phyloP scores from a whole-genome alignment of 2,329 filamentous ascomycete genomes.

The Coniochaeta hoffmannii region DNA sequence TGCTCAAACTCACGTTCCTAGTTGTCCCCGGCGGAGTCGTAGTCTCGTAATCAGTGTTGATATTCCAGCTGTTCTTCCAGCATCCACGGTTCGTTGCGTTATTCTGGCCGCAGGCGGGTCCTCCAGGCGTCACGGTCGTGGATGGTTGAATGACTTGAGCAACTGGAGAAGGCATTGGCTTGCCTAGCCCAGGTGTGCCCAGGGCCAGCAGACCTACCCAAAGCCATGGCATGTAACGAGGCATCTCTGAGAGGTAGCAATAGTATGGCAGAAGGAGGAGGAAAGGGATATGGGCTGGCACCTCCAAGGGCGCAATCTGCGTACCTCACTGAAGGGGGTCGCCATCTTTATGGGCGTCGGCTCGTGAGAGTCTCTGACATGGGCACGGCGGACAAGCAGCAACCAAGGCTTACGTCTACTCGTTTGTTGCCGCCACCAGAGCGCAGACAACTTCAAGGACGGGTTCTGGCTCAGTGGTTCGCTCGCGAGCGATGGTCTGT shows the following conservation, averaged over 20 bases:
- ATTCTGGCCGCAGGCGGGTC: constrained; percentile 7
- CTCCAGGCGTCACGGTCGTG: background rate
- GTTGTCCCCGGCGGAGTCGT: constrained; percentile 12
- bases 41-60: constrained; percentile 16
- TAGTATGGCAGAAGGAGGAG: background rate
- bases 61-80: constrained; percentile 14
- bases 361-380: background rate
- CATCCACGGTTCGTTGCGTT: constrained; percentile 15
- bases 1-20: constrained; percentile 8
- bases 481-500: background rate
- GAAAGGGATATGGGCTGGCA: background rate
- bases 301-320: background rate
- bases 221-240: background rate
- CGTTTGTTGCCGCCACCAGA: background rate
- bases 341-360: background rate
- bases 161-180: constrained; percentile 1
- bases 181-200: background rate
- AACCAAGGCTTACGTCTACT: background rate
- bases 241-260: background rate
- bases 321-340: background rate
- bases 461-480: background rate
- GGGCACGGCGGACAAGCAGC: background rate
- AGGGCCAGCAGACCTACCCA: background rate
- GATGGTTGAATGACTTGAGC: background rate
- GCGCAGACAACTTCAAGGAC: background rate